A percentile compares a stretch with the other conserved stretches of the same genome.
Evolutionary conservation across 2,329 filamentous ascomycete species (phyloP).

Genomic region (Cordyceps cateniannulata): DNA sequence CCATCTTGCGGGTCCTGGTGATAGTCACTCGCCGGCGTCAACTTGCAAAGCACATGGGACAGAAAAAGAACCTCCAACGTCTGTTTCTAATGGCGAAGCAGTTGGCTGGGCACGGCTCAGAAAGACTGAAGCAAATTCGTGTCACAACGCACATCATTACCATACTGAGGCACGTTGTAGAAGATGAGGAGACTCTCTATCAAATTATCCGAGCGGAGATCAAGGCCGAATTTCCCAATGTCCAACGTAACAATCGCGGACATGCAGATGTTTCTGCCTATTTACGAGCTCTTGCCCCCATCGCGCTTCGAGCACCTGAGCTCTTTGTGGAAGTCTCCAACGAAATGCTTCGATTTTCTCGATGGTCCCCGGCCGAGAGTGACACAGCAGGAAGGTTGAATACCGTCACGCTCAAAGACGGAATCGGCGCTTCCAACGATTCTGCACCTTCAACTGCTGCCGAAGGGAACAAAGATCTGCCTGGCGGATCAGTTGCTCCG

Average conservation of each 20-base stretch:
- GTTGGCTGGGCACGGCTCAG: slow-evolving; percentile 70
- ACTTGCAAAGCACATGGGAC: slow-evolving; percentile 68
- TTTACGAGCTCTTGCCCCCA: slow-evolving; percentile 68
- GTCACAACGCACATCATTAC: slow-evolving; percentile 65
- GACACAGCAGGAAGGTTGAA: slow-evolving; percentile 26
- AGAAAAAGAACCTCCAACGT: slow-evolving; percentile 82
- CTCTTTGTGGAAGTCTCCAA: slow-evolving; percentile 84
- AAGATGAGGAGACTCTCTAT: slow-evolving; percentile 85
- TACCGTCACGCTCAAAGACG: slow-evolving; percentile 36
- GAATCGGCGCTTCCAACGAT: slow-evolving; percentile 13
- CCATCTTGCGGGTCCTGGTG: slow-evolving; percentile 75
- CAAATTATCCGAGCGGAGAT: slow-evolving; percentile 93
- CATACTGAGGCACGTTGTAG: slow-evolving; percentile 84
- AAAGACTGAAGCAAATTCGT: slow-evolving; percentile 56
- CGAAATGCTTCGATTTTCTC: slow-evolving; percentile 69
- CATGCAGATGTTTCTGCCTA: slow-evolving; percentile 64
- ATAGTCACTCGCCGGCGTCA: slow-evolving; percentile 76
- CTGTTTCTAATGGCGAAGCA: slow-evolving; percentile 96
- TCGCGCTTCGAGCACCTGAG: slow-evolving; percentile 74
- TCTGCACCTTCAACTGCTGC: slow-evolving; percentile 12
- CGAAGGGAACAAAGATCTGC: slow-evolving; percentile 13
- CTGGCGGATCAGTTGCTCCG: slow-evolving; percentile 14
- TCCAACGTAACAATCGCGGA: slow-evolving; percentile 42
- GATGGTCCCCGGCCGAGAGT: slow-evolving; percentile 43
- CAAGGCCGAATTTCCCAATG: slow-evolving; percentile 62